Base-by-base conservation (phyloP, 1,284 basidiomycete species). In the Cryptococcus sp. region DNA sequence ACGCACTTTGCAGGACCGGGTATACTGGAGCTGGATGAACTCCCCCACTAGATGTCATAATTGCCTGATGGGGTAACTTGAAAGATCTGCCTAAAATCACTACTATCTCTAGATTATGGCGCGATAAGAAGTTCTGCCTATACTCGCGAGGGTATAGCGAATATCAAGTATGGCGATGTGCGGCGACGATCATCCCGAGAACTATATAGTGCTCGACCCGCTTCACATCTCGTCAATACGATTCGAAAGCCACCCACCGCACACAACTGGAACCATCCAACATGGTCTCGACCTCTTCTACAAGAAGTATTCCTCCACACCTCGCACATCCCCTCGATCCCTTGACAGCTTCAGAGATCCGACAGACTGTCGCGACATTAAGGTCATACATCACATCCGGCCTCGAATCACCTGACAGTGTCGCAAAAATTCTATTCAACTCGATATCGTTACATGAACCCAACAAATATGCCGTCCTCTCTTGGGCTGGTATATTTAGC, bases 271-370 rank as follows among this genome's bases (percentile, higher is more conserved):
- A 28, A 28, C 28, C 28, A 28, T 11, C 16, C 36, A 16, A 16
- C 5, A 39, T 39, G 36, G 36, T 39, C 7, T 39, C 36, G 7
- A 5, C 14, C 36, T 16, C 16, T 7, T 39, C 36, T 7, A n/a
- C 49, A 44, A 37, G 28, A 39, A 18, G 34, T 23, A 18, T 34
- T 23, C 42, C 24, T 43, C 28, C 40, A 50, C 5, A 16, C 16
- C 14, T 39, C 42, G 63, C 63, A 18, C 77, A 78, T 61, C 77
- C 77, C 14, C 70, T 77, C 49, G 77, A 78, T 57, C 74, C 76
- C 19, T 67, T 78, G 42, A 64, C 67, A 14, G 50, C 65, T 9
- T 52, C 31, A 4, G 77, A 78, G 67, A 74, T 77, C 59, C 49
- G 46, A 10, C 31, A 50, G n/a, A 61, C 69, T 3, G 70, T 69